These are phyloP conservation scores for Solanum hybrid DNA, from an alignment of 305 asterid genomes.

Conservation along the genomic window DNA sequence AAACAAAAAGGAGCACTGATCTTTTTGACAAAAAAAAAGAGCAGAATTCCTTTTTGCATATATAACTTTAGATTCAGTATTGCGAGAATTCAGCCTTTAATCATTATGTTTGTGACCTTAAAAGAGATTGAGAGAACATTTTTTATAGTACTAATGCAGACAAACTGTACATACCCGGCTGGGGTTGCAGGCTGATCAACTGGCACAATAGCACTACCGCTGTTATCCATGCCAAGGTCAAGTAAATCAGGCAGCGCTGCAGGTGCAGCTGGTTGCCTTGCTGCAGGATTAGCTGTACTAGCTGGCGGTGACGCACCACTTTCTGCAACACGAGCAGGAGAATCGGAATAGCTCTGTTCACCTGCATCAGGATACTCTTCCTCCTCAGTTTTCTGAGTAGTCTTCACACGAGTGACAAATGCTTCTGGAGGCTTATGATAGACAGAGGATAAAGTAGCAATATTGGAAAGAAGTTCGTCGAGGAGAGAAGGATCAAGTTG, in stretches of 20 bases:
- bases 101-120: neutral
- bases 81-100: neutral
- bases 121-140: neutral
- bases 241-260: constrained; percentile 83
- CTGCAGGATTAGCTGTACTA: constrained; percentile 43
- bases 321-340: constrained; percentile 56
- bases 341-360: constrained; percentile 66
- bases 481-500: constrained; percentile 86
- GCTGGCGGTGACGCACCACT: constrained; percentile 57
- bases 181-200: constrained; percentile 51
- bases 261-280: constrained; percentile 51
- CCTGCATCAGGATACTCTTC: constrained; percentile 84
- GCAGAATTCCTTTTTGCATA: neutral
- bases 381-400: constrained; percentile 80
- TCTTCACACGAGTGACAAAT: constrained; percentile 87
- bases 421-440: constrained; percentile 99
- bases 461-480: constrained; percentile 95
- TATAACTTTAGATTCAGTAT: neutral
- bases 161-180: constrained; percentile 40
- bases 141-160: neutral
- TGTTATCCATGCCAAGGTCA: constrained; percentile 79
- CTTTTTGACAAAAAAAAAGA: neutral
- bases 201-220: constrained; percentile 53
- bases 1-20: neutral
- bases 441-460: constrained; percentile 96